phyloP scores from a whole-genome alignment of 2,329 filamentous ascomycete genomes.

The Decorospora gaudefroyi region DNA sequence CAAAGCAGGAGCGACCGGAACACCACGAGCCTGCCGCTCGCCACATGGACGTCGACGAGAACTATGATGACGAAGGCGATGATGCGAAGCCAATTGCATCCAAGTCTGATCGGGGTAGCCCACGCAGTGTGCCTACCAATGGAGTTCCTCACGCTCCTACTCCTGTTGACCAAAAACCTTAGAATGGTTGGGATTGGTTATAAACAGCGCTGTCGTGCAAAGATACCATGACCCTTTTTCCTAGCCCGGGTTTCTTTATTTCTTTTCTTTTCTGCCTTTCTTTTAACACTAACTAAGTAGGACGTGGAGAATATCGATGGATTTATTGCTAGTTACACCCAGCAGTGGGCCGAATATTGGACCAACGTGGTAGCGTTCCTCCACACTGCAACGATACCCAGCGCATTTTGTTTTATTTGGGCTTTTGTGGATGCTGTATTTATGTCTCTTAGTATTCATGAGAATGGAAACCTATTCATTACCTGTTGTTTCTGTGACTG shows the following conservation, averaged over 20 bases:
- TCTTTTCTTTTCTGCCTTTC: conserved; percentile 3
- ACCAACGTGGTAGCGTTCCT: conserved; percentile 11
- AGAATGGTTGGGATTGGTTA: conserved; percentile 12
- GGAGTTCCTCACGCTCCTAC: conserved; percentile 42
- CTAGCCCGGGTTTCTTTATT: no score
- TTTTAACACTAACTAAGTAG: background rate
- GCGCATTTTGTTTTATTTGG: conserved; percentile 9
- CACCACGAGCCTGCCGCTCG: conserved; percentile 81
- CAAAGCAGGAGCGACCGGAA: conserved; percentile 50
- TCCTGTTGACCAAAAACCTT: conserved; percentile 46
- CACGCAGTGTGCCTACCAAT: conserved; percentile 44
- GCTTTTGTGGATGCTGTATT: conserved; percentile 11
- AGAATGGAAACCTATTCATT: conserved; percentile 15
- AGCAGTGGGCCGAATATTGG: conserved; percentile 7
- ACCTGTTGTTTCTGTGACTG: background rate
- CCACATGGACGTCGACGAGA: conserved; percentile 96
- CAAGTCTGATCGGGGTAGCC: conserved; percentile 54
- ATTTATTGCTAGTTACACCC: conserved; percentile 8
- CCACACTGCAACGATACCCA: conserved; percentile 18
- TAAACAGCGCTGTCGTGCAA: no score
- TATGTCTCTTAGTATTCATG: conserved; percentile 8
- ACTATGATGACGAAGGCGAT: conserved; percentile 93
- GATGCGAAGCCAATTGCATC: conserved; percentile 66
- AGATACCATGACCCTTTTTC: no score
- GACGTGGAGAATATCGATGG: conserved; percentile 2